Percentiles rank a stretch among this genome's conserved stretches.
Evolutionary conservation across 768 basidiomycete species (phyloP).

Genomic region (Lactifluus echinatus): DNA sequence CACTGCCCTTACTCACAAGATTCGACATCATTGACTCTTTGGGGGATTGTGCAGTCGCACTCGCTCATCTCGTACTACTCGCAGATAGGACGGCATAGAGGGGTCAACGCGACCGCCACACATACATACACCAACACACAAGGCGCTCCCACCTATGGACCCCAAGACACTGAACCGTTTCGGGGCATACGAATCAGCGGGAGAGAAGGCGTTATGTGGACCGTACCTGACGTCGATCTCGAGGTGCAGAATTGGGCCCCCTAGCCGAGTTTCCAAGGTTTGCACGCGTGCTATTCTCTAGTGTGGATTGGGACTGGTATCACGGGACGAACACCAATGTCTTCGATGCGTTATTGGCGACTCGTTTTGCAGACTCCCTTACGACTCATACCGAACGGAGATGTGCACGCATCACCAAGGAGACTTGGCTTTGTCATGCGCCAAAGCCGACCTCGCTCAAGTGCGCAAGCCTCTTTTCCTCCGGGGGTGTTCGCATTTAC

Average conservation of each 20-base stretch:
- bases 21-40: not conserved
- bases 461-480: not conserved
- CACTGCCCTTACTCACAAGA: not conserved
- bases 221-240: not conserved
- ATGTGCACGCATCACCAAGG: not conserved
- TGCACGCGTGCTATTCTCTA: not conserved
- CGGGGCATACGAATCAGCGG: not conserved
- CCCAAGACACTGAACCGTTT: conserved; percentile 1
- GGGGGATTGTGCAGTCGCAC: not conserved
- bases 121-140: not conserved
- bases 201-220: not conserved
- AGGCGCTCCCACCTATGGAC: not conserved
- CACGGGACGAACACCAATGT: not conserved
- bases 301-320: not conserved
- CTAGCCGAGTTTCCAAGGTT: not conserved
- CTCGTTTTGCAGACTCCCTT: not conserved
- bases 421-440: not conserved
- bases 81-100: not conserved
- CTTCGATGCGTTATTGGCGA: not conserved
- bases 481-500: not conserved
- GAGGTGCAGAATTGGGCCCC: rapidly evolving
- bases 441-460: not conserved
- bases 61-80: conserved; percentile 8
- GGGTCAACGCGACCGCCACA: no score
- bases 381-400: not conserved